Conservation (phyloP, 257 asterid species). For the Nicotiana tabacum region DNA sequence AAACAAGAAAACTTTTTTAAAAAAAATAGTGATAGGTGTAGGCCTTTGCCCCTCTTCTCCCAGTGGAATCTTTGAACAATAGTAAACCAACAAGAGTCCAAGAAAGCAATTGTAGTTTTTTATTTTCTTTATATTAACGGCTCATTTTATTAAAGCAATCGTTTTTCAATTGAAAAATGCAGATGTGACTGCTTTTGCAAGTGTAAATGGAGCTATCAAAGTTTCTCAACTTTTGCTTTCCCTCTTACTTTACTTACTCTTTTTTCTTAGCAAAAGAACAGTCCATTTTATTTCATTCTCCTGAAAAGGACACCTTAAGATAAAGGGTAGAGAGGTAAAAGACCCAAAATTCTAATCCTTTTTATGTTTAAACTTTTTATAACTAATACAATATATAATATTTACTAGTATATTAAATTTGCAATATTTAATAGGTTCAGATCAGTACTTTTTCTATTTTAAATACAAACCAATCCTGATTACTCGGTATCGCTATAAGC, state of each 20-base stretch:
- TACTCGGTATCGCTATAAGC: background rate
- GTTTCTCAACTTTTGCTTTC: background rate
- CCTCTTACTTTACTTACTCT: background rate
- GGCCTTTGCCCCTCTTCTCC: too few species aligned
- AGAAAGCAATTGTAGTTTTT: too few species aligned
- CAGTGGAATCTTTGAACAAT: too few species aligned
- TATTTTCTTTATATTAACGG: too few species aligned
- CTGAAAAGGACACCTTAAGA: background rate
- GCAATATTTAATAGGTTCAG: background rate
- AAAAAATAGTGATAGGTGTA: too few species aligned
- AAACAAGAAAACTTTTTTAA: too few species aligned
- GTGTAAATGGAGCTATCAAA: background rate
- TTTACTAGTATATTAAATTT: background rate
- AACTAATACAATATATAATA: background rate
- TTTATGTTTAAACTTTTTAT: too few species aligned
- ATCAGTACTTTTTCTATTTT: background rate
- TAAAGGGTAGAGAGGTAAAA: too few species aligned
- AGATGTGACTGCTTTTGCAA: background rate
- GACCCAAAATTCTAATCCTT: background rate
- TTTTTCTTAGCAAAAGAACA: background rate
- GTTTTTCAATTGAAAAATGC: background rate
- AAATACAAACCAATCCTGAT: background rate
- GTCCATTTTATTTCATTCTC: background rate
- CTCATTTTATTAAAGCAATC: background rate
- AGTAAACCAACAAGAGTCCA: too few species aligned